phyloP scores from a whole-genome alignment of 495 filamentous ascomycete species.

The Parathielavia appendiculata region DNA sequence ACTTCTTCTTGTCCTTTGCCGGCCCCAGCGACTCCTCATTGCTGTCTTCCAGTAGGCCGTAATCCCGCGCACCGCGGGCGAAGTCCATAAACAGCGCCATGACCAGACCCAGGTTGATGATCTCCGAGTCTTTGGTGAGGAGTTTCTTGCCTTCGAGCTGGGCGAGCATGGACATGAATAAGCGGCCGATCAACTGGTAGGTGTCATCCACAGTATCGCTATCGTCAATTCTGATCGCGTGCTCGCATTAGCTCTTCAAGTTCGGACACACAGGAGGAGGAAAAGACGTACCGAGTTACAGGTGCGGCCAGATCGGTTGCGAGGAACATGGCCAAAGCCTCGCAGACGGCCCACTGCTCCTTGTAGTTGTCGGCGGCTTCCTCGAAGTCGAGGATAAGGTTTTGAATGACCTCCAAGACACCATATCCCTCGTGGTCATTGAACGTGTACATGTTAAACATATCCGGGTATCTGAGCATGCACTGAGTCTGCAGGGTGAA shows the following conservation, averaged over 20 bases:
- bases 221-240: constrained; percentile 26
- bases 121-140: constrained; percentile 26
- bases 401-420: constrained; percentile 34
- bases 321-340: constrained; percentile 26
- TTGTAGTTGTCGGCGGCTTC: constrained; percentile 29
- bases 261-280: no score
- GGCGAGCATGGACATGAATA: constrained; percentile 37
- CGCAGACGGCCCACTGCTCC: constrained; percentile 37
- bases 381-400: constrained; percentile 36
- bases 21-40: constrained; percentile 16
- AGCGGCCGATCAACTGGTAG: constrained; percentile 28
- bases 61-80: constrained; percentile 5
- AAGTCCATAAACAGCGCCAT: constrained; percentile 34
- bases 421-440: constrained; percentile 36
- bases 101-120: constrained; percentile 30
- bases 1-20: constrained; percentile 22
- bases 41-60: constrained; percentile 2
- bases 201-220: constrained; percentile 20
- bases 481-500: constrained; percentile 17
- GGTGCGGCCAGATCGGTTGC: not conserved
- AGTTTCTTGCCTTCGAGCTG: constrained; percentile 29
- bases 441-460: constrained; percentile 37
- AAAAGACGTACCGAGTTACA: constrained; percentile 11
- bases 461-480: constrained; percentile 31
- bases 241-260: not conserved